Base-by-base conservation (phyloP, 2,329 filamentous ascomycete genomes). In the Zymoseptoria pseudotritici region DNA sequence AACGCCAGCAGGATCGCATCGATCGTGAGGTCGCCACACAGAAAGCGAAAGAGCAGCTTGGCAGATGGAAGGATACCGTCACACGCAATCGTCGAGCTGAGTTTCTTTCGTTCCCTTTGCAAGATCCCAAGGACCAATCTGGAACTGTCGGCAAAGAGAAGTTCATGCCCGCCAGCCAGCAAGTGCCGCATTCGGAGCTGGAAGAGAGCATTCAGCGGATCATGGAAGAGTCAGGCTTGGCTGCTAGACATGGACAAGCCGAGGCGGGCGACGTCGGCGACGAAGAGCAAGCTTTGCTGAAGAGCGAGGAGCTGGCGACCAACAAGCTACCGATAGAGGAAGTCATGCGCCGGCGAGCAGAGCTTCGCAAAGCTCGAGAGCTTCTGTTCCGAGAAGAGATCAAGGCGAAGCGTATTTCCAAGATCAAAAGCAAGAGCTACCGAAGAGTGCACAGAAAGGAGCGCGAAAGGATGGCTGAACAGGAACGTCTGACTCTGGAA, bases 351-450 rank as follows among this genome's bases (percentile, higher is more conserved):
- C 82, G 90, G 22, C 82, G 87, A 58, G 85, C 87, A 54, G 86
- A 92, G 70, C 82, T 93, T 59, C 86, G 94, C 11, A 86, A 86
- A 73, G 86, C 90, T 64, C 83, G 94, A 66, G 93, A 97, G 69
- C 77, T 96, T 7, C 82, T 93, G 65, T 96, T 95, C 68, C 84
- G 92, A 10, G 93, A 97, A 75, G 88, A 95, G 70, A 87, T 91
- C 51, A 88, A 91, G 59, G 85, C 91, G 7, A 95, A 92, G 76
- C 87, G 94, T 22, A 91, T 99, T 76, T 96, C 97, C 78, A 97
- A 97, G 80, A 99, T 99, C 78, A 99, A 99, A 81, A 95, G 90
- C 73, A 99, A 97, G 75, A 85, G 91, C 0, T 99, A 96, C 73
- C 89, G 93, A 58, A 87, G 92, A 52, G 88, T 97, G 13, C 93